These are phyloP conservation scores for Boletus rex-veris DNA, from an alignment of 768 basidiomycete genomes.

Conservation along the genomic window DNA sequence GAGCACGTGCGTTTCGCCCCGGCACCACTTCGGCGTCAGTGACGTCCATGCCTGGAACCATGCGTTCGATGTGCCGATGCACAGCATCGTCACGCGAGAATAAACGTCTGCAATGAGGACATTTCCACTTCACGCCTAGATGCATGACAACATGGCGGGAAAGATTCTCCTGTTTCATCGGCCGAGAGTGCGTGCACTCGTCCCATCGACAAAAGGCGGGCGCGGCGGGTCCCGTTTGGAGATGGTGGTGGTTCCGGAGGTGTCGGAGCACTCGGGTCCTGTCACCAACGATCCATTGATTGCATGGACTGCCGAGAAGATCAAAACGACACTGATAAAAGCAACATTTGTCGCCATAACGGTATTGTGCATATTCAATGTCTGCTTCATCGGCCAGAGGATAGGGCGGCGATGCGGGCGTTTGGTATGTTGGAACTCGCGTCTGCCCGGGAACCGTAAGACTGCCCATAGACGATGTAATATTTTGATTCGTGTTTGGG, in stretches of 20 bases:
- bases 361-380: constrained; percentile 20
- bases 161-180: constrained; percentile 33
- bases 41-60: constrained; percentile 20
- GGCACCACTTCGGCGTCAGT: constrained; percentile 25
- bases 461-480: not conserved
- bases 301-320: constrained; percentile 22
- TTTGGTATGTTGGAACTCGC: not conserved
- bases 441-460: not conserved
- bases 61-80: constrained; percentile 30
- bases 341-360: constrained; percentile 16
- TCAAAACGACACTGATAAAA: constrained; percentile 28
- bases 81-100: constrained; percentile 34
- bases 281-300: constrained; percentile 26
- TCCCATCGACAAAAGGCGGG: constrained; percentile 24
- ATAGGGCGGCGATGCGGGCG: not conserved
- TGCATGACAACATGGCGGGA: constrained; percentile 31
- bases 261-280: constrained; percentile 24
- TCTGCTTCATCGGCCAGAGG: constrained; percentile 15
- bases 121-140: constrained; percentile 30
- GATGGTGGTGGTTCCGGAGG: constrained; percentile 25
- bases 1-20: constrained; percentile 12
- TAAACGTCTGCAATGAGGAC: constrained; percentile 22
- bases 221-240: constrained; percentile 12
- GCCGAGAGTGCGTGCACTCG: constrained; percentile 18
- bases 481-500: not conserved